A percentile compares a stretch with the other conserved stretches of the same genome.
These are phyloP conservation scores for Neurospora pannonica DNA, from an alignment of 495 filamentous ascomycete species.

Conservation along the genomic window DNA sequence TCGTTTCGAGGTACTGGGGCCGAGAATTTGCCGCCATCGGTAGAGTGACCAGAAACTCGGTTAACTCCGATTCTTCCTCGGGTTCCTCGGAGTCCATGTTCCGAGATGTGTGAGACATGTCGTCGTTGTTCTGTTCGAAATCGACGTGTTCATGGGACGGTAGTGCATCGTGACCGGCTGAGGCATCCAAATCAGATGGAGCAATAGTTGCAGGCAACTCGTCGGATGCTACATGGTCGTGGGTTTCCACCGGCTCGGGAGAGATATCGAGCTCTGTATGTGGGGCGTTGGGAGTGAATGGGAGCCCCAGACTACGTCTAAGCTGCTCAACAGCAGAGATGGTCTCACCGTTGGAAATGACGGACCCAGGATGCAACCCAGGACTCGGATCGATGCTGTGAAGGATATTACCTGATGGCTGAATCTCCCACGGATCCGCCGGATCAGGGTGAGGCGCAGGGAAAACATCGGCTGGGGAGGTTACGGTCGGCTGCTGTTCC, in stretches of 20 bases:
- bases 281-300: not conserved
- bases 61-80: constrained; percentile 5
- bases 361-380: not conserved
- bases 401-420: not conserved
- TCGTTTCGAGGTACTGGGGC: constrained; percentile 28
- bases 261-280: not conserved
- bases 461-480: not conserved
- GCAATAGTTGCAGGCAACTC: constrained; percentile 24
- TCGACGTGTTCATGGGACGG: constrained; percentile 5
- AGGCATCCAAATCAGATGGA: constrained; percentile 27
- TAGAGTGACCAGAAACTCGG: constrained; percentile 29
- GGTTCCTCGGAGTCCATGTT: not conserved
- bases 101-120: not conserved
- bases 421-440: not conserved
- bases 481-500: not conserved
- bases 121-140: not conserved
- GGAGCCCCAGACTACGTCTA: constrained; percentile 1
- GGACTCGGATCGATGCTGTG: constrained; percentile 2
- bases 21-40: constrained; percentile 30
- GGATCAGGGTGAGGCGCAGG: not conserved
- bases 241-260: not conserved
- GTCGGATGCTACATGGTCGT: not conserved
- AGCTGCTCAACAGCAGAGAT: constrained; percentile 7
- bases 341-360: not conserved
- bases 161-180: constrained; percentile 19